These are phyloP conservation scores for Backusella circina DNA, from an alignment of 192 early-diverging fungal genomes.

Conservation along the genomic window DNA sequence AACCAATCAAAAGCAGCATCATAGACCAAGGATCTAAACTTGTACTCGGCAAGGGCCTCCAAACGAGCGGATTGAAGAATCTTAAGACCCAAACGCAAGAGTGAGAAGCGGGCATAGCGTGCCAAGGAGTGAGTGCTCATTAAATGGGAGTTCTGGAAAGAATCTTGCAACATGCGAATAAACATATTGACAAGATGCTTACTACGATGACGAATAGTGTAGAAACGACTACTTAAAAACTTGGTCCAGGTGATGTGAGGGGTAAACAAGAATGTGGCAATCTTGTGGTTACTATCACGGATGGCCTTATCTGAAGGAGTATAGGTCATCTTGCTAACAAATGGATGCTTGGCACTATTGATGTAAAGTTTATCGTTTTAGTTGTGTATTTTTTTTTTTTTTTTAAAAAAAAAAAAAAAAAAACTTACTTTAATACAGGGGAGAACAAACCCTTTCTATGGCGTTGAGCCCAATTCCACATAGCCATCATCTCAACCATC, in stretches of 20 bases:
- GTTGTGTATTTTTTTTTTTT: background rate
- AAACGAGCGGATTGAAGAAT: conserved; percentile 65
- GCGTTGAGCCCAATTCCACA: conserved; percentile 80
- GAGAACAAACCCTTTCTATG: conserved; percentile 84
- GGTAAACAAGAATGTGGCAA: conserved; percentile 56
- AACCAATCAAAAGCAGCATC: conserved; percentile 83
- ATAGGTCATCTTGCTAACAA: conserved; percentile 90
- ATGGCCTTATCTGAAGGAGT: conserved; percentile 82
- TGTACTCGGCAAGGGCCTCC: conserved; percentile 62
- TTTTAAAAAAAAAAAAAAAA: background rate
- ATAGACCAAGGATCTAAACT: conserved; percentile 64
- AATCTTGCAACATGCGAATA: conserved; percentile 75
- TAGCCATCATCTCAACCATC: conserved; percentile 78
- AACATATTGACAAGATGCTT: conserved; percentile 73
- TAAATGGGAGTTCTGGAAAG: conserved; percentile 51
- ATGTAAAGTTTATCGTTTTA: background rate
- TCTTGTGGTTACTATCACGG: conserved; percentile 54
- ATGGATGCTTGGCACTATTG: conserved; percentile 66
- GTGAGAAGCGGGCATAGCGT: conserved; percentile 74
- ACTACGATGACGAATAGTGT: conserved; percentile 71
- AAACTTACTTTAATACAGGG: conserved; percentile 39
- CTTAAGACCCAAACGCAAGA: conserved; percentile 72
- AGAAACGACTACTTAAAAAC: conserved; percentile 83
- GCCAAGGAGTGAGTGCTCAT: conserved; percentile 66
- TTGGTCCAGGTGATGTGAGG: conserved; percentile 85